Evolutionary conservation across 305 asterid genomes (phyloP).

Genomic region (Rubia peregrina): DNA sequence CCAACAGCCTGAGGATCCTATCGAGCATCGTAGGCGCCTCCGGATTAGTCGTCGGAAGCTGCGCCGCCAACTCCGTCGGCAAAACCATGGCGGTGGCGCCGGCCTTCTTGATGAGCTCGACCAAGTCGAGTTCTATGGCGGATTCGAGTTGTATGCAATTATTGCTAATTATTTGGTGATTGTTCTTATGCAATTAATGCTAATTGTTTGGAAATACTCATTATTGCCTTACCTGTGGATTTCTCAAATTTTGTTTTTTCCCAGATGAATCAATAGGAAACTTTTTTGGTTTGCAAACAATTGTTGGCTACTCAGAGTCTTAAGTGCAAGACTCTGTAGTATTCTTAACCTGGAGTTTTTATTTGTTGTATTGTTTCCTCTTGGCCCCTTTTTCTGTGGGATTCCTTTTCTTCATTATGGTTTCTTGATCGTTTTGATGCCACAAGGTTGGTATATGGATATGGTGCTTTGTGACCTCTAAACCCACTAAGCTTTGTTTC

Average conservation of each 20-base stretch:
- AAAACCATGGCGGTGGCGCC: too few species aligned
- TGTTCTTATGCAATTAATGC: constrained; percentile 7
- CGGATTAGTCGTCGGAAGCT: too few species aligned
- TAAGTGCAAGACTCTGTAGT: too few species aligned
- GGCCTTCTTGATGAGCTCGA: too few species aligned
- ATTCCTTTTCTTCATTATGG: background rate
- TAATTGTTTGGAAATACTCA: background rate
- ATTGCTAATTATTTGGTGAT: constrained; percentile 6
- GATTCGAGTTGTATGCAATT: too few species aligned
- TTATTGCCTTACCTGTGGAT: constrained; percentile 5
- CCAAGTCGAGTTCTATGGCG: background rate
- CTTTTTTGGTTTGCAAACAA: background rate
- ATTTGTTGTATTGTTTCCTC: background rate
- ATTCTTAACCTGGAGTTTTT: background rate
- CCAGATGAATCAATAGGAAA: background rate
- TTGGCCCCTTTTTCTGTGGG: background rate
- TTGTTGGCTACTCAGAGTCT: background rate
- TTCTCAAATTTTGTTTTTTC: background rate
- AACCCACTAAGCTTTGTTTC: background rate
- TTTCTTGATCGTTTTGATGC: background rate
- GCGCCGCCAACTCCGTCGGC: too few species aligned
- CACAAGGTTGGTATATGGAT: background rate
- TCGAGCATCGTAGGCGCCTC: too few species aligned
- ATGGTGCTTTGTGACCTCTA: background rate
- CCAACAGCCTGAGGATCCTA: too few species aligned